Conservation (phyloP, 2,329 filamentous ascomycete species). For the Pseudocercospora musae region DNA sequence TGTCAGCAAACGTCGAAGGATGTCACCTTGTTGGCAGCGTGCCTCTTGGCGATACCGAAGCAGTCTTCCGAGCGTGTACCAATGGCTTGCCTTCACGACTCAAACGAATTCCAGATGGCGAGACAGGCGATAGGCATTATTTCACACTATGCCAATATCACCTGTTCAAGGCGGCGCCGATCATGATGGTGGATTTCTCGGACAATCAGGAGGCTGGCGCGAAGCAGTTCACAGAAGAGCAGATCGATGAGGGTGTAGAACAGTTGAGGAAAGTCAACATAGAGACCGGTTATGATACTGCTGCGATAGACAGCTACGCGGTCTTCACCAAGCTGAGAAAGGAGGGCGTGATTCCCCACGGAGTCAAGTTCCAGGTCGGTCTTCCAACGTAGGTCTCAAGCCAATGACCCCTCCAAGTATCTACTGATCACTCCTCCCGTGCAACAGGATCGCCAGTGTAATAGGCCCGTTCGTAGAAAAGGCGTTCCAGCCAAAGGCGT, state of each 20-base stretch:
- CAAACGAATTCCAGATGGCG: slow-evolving; percentile 41
- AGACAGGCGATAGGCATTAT: slow-evolving; percentile 37
- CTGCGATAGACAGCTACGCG: slow-evolving; percentile 34
- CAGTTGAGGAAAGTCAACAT: slow-evolving; percentile 14
- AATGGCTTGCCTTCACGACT: slow-evolving; percentile 34
- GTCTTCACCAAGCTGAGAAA: slow-evolving; percentile 31
- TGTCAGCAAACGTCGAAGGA: slow-evolving; percentile 17
- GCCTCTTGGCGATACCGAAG: slow-evolving; percentile 31
- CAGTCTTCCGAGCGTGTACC: slow-evolving; percentile 32
- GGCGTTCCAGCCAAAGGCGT: slow-evolving; percentile 28
- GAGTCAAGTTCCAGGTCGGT: slow-evolving; percentile 34
- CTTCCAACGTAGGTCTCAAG: slow-evolving; percentile 26
- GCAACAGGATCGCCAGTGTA: slow-evolving; percentile 20
- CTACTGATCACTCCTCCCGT: not conserved
- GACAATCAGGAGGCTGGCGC: slow-evolving; percentile 6
- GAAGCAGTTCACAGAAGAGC: slow-evolving; percentile 15
- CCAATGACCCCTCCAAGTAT: not conserved
- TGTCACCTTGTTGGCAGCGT: slow-evolving; percentile 39
- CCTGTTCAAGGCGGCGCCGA: slow-evolving; percentile 9
- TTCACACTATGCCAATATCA: slow-evolving; percentile 36
- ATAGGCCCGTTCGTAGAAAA: slow-evolving; percentile 24
- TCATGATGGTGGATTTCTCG: slow-evolving; percentile 10
- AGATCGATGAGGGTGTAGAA: slow-evolving; percentile 20
- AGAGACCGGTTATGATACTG: slow-evolving; percentile 33
- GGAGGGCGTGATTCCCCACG: slow-evolving; percentile 29